A percentile compares a stretch with the other conserved stretches of the same genome.
Conservation (phyloP, 2,329 filamentous ascomycete species). For the Septoria petroselini region DNA sequence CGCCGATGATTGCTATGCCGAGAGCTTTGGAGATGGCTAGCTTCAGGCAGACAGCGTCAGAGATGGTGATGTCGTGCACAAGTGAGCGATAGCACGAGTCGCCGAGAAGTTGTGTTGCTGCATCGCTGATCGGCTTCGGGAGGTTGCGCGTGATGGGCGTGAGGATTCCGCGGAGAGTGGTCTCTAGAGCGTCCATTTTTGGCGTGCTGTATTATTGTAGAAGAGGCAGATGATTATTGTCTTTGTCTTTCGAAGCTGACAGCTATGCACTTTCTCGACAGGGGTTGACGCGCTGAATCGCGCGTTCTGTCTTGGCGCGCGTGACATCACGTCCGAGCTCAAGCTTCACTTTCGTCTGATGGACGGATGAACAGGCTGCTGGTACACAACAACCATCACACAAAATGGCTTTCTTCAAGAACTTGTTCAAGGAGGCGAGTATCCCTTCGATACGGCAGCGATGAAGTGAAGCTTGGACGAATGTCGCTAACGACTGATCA, state of each 20-base stretch:
- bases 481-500: conserved; percentile 13
- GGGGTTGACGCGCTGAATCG: neutral
- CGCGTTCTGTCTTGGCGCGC: too few species aligned
- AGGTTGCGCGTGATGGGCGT: conserved; percentile 49
- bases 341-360: too few species aligned
- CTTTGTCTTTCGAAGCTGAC: neutral
- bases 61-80: conserved; percentile 77
- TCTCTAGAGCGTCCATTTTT: conserved; percentile 48
- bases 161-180: conserved; percentile 43
- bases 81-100: conserved; percentile 80
- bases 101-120: conserved; percentile 77
- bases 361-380: too few species aligned
- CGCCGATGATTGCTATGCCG: conserved; percentile 87
- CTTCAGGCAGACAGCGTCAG: conserved; percentile 75
- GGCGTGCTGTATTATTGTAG: neutral
- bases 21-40: conserved; percentile 88
- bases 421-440: conserved; percentile 48
- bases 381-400: neutral
- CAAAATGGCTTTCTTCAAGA: conserved; percentile 46
- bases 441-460: neutral
- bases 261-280: conserved; percentile 11
- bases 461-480: neutral
- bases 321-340: too few species aligned
- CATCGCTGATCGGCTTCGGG: conserved; percentile 69
- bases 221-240: neutral